Conservation (phyloP, 2,329 filamentous ascomycete species). For the Scolecobasidium constrictum region DNA sequence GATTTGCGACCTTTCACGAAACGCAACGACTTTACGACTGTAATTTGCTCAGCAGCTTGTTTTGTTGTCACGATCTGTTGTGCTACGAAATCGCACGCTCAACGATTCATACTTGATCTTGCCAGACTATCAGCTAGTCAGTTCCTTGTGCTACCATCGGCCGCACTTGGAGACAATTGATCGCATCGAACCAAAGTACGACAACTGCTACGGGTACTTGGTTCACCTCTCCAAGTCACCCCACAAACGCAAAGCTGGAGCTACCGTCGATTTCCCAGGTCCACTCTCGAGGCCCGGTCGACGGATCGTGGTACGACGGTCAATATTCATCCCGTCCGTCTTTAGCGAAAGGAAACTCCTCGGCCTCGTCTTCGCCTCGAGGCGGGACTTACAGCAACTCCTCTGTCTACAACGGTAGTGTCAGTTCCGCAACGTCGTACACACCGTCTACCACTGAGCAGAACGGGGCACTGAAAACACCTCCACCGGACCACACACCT, state of each 20-base stretch:
- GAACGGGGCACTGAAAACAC: conserved; percentile 57
- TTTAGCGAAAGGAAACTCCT: conserved; percentile 55
- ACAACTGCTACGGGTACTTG: not conserved
- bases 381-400: conserved; percentile 59
- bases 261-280: conserved; percentile 77
- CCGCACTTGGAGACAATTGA: too few species aligned
- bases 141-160: too few species aligned
- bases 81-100: too few species aligned
- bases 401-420: conserved; percentile 37
- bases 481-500: conserved; percentile 56
- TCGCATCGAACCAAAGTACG: too few species aligned
- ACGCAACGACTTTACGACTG: not conserved
- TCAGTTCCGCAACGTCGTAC: conserved; percentile 45
- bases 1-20: not conserved
- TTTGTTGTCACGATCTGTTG: too few species aligned
- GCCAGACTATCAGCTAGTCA: too few species aligned
- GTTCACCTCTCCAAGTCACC: too few species aligned
- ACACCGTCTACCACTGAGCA: conserved; percentile 43
- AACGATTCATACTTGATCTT: too few species aligned
- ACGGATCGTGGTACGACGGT: conserved; percentile 59
- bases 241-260: conserved; percentile 95
- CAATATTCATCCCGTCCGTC: conserved; percentile 53
- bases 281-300: conserved; percentile 66
- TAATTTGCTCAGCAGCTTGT: not conserved
- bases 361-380: conserved; percentile 65